These are phyloP conservation scores for Lactifluus volemus DNA, from an alignment of 768 basidiomycete species.

Conservation along the genomic window DNA sequence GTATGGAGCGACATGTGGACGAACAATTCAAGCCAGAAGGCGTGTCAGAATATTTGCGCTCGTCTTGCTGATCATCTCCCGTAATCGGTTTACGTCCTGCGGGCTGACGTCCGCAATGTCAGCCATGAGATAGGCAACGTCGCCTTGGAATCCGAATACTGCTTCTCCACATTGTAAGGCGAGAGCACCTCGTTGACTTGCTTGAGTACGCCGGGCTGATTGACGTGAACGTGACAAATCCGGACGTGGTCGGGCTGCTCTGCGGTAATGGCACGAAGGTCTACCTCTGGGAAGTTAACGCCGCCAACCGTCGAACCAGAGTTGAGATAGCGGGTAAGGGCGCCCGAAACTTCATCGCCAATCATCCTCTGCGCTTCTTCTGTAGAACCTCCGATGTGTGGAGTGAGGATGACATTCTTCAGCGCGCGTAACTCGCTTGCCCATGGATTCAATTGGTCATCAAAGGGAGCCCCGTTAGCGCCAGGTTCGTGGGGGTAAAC, in stretches of 20 bases:
- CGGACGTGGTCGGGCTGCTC: conserved; percentile 78
- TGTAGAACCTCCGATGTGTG: conserved; percentile 98
- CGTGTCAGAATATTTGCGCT: conserved; percentile 86
- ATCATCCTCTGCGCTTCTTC: conserved; percentile 98
- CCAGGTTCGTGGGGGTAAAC: conserved; percentile 94
- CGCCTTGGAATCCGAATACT: conserved; percentile 96
- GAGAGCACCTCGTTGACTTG: conserved; percentile 91
- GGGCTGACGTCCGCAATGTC: conserved; percentile 90
- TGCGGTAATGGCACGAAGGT: conserved; percentile 82
- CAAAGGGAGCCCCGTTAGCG: conserved; percentile 83
- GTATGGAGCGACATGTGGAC: neutral
- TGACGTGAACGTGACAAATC: conserved; percentile 92
- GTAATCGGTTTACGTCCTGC: conserved; percentile 67
- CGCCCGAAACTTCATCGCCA: conserved; percentile 85
- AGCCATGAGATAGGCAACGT: conserved; percentile 91
- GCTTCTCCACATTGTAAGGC: conserved; percentile 97
- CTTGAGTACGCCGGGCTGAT: conserved; percentile 90
- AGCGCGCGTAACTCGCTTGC: conserved; percentile 62
- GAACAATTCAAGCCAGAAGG: conserved; percentile 45
- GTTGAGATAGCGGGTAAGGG: conserved; percentile 82
- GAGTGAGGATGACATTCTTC: conserved; percentile 92
- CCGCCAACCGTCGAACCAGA: conserved; percentile 86
- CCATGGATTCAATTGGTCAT: conserved; percentile 84
- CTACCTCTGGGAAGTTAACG: conserved; percentile 99
- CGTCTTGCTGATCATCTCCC: conserved; percentile 68